Evolutionary conservation across 306 rosid species (phyloP).

Genomic region (Gastrolobium villosum): DNA sequence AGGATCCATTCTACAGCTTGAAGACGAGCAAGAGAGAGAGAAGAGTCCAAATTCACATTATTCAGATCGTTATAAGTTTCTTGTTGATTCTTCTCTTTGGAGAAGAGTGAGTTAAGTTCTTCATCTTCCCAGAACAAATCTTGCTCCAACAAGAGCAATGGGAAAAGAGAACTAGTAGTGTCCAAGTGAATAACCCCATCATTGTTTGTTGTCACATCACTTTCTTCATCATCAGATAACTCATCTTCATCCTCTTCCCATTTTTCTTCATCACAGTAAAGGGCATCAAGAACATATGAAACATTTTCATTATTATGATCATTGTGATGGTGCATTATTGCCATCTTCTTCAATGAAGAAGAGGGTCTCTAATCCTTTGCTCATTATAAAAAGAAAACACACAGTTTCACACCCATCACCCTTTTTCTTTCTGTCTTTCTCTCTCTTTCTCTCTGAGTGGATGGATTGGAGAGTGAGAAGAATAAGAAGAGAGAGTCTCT

Average conservation of each 20-base stretch:
- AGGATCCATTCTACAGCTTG: conserved; percentile 88
- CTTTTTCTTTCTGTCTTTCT: neutral
- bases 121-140: conserved; percentile 83
- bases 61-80: conserved; percentile 44
- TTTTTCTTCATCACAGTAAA: conserved; percentile 79
- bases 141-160: conserved; percentile 66
- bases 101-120: conserved; percentile 70
- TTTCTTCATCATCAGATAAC: conserved; percentile 26
- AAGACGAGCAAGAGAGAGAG: conserved; percentile 55
- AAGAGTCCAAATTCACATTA: conserved; percentile 40
- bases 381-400: conserved; percentile 63
- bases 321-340: conserved; percentile 59
- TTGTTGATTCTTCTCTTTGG: conserved; percentile 67
- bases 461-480: conserved; percentile 47
- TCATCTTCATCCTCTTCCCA: conserved; percentile 69
- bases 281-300: conserved; percentile 68
- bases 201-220: conserved; percentile 53
- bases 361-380: conserved; percentile 55
- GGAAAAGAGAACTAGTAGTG: conserved; percentile 48
- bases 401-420: conserved; percentile 54
- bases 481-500: conserved; percentile 20
- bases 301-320: conserved; percentile 43
- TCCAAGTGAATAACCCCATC: neutral
- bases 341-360: conserved; percentile 83
- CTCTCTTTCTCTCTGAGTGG: conserved; percentile 20